Base-by-base conservation (phyloP, 257 asterid genomes). In the Euphrasia confusa region DNA sequence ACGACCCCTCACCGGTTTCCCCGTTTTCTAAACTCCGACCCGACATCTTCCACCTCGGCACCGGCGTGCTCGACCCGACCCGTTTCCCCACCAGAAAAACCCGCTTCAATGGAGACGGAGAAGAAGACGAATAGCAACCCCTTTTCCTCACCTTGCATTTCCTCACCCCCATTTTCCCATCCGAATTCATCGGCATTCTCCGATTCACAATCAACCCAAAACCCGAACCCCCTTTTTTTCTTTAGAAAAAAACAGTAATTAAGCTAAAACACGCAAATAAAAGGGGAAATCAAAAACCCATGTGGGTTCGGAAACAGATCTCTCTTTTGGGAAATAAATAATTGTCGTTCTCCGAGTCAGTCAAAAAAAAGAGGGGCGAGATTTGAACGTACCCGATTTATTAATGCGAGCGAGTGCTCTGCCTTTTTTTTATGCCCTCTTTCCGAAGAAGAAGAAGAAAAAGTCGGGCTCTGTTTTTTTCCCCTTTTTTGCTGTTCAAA, bases 81-180 rank as follows among this genome's bases (percentile, higher is more conserved):
- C 80, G 85, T 64, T 78, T 88, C n/a, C 92, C 90, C 54, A 86
- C 92, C 65, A 84, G 73, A 68, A 88, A 72, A 9, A 92, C 90
- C 6, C 93, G 80, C 77, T 91, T 91, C 67, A 86, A 71, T 28
- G 96, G 84, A 8, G 98, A 84, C 0, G 96, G 84, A 10, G 96
- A 84, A 2, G 95, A 82, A 9, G 95, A 81, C 4, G 96, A 85
- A 66, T 80, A 85, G 64, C 83, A 80, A 1, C 87, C 84, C 58
- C 98, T 86, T 79, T 91, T 91, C 42, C 98, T 91, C 70, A 88
- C 92, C 75, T 76, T 86, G 84, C 87, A 75, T 50, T 80, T 81
- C 42, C 77, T 79, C 35, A 79, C 90, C 12, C 83, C 85, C 61
- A 72, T 71, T 69, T 77, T 79, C 68, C 75, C 85, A 61, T 86